These are phyloP conservation scores for Cucurbitaria berberidis DNA, from an alignment of 2,329 filamentous ascomycete genomes.

Conservation along the genomic window DNA sequence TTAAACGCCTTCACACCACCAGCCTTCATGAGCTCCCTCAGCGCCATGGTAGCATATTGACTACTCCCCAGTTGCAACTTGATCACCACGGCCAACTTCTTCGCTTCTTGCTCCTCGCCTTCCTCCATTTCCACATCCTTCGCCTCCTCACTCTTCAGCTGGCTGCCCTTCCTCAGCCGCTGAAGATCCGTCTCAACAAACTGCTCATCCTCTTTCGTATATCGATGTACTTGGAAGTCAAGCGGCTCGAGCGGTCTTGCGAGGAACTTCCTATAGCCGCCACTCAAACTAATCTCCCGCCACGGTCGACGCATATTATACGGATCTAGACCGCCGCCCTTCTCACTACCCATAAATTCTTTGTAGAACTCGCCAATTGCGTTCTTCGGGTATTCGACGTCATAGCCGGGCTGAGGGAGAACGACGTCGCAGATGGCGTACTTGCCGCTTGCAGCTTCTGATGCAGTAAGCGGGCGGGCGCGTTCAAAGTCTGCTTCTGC, in stretches of 20 bases:
- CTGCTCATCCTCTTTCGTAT: conserved; percentile 76
- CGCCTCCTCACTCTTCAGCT: conserved; percentile 29
- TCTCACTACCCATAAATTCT: conserved; percentile 80
- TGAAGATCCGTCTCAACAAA: conserved; percentile 89
- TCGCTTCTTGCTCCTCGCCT: conserved; percentile 26
- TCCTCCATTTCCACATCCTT: conserved; percentile 31
- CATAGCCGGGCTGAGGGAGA: conserved; percentile 88
- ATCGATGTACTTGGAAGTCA: conserved; percentile 72
- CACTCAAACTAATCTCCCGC: conserved; percentile 86
- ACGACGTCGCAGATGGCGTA: conserved; percentile 89
- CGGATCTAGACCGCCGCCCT: conserved; percentile 80
- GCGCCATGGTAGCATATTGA: conserved; percentile 83
- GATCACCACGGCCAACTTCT: conserved; percentile 71
- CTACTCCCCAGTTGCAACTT: conserved; percentile 79
- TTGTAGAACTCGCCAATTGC: conserved; percentile 83
- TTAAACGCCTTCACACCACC: conserved; percentile 67
- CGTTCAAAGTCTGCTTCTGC: conserved; percentile 66
- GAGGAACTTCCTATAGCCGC: conserved; percentile 85
- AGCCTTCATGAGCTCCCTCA: conserved; percentile 76
- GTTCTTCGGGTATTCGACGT: conserved; percentile 85
- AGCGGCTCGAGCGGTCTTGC: conserved; percentile 70
- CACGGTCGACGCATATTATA: conserved; percentile 84
- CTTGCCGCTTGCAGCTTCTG: conserved; percentile 77
- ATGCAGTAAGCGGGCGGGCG: conserved; percentile 74
- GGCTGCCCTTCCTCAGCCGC: conserved; percentile 58